phyloP scores from a whole-genome alignment of 345 rosid species.

The Aegle marmelos region DNA sequence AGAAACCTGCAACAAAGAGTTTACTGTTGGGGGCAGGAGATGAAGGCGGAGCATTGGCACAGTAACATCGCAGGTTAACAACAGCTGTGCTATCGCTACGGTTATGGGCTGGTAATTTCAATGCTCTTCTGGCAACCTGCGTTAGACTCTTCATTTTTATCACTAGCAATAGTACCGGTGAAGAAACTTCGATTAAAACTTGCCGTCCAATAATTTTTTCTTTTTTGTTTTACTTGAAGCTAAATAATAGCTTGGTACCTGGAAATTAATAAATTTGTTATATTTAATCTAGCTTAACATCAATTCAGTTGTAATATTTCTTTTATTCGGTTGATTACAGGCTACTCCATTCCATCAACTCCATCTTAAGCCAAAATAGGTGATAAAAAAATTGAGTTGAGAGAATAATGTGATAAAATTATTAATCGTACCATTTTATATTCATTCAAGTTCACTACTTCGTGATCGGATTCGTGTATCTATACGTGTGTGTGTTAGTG shows the following conservation, averaged over 20 bases:
- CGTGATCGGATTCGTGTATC: too few species aligned
- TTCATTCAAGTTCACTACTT: too few species aligned
- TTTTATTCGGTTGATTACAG: too few species aligned
- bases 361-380: too few species aligned
- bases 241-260: too few species aligned
- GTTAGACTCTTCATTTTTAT: constrained; percentile 15
- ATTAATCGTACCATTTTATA: too few species aligned
- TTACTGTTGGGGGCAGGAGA: constrained; percentile 43
- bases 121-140: constrained; percentile 24
- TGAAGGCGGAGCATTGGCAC: constrained; percentile 12
- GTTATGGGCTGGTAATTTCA: background rate
- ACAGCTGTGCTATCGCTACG: background rate
- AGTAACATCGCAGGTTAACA: constrained; percentile 12
- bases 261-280: background rate
- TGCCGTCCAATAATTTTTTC: background rate
- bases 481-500: too few species aligned
- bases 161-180: background rate
- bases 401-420: too few species aligned
- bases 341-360: too few species aligned
- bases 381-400: too few species aligned
- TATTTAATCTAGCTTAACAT: background rate
- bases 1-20: constrained; percentile 63
- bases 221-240: too few species aligned
- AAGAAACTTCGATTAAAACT: too few species aligned
- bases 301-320: background rate